Percentiles rank a stretch among this genome's conserved stretches.
phyloP scores from a whole-genome alignment of 1,284 basidiomycete species.

The Naganishia liquefaciens region DNA sequence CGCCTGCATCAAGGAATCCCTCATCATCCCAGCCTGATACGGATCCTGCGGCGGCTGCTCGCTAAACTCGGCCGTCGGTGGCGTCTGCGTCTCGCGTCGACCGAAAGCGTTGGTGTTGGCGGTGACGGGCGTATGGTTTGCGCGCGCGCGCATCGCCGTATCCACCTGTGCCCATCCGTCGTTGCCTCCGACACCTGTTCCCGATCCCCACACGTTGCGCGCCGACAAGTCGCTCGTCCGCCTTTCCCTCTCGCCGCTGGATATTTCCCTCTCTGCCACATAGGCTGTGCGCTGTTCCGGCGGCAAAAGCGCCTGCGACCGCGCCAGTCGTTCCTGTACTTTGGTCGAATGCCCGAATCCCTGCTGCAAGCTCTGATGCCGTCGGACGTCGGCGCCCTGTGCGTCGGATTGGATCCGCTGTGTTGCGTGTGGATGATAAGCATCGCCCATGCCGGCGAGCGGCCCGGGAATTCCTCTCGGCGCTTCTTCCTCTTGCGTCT shows the following conservation, averaged over 20 bases:
- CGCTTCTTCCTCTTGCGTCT: slow-evolving; percentile 2
- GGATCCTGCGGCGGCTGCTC: not conserved
- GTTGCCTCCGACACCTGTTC: not conserved
- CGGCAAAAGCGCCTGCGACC: slow-evolving; percentile 45
- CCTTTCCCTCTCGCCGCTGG: not conserved
- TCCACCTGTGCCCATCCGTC: slow-evolving; percentile 42
- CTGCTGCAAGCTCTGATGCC: slow-evolving; percentile 51
- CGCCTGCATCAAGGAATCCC: slow-evolving; percentile 46
- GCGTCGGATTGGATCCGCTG: not conserved
- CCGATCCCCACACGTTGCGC: not conserved
- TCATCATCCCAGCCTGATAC: slow-evolving; percentile 10
- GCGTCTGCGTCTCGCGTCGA: slow-evolving; percentile 45
- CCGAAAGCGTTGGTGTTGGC: slow-evolving; percentile 5
- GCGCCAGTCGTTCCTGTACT: slow-evolving; percentile 46
- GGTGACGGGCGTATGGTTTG: slow-evolving; percentile 2
- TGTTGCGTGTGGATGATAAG: not conserved
- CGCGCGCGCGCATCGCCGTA: slow-evolving; percentile 46
- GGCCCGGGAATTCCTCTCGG: not conserved
- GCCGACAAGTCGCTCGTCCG: slow-evolving; percentile 14
- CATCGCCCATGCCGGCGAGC: not conserved
- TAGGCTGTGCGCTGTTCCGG: slow-evolving; percentile 42
- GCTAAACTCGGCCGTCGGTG: slow-evolving; percentile 13
- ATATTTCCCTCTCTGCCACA: not conserved
- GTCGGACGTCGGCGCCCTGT: slow-evolving; percentile 38
- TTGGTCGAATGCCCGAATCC: slow-evolving; percentile 45